These are phyloP conservation scores for Pythium phragmiticola DNA, from an alignment of 352 stramenopile genomes.

Conservation along the genomic window DNA sequence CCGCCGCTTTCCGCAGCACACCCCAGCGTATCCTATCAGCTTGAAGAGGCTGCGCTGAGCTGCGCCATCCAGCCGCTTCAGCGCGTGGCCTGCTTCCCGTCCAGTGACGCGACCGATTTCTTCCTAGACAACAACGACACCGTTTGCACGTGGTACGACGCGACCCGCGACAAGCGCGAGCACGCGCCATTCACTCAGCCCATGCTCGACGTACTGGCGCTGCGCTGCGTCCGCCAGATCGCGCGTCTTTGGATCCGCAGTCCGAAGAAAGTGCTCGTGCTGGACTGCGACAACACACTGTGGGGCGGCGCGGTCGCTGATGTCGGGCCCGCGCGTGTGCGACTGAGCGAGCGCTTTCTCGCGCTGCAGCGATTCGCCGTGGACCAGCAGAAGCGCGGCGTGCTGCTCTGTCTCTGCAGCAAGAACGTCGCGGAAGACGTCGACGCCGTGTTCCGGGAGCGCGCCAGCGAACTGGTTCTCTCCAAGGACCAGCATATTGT, in stretches of 20 bases:
- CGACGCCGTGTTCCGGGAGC: constrained; percentile 39
- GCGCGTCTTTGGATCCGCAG: constrained; percentile 34
- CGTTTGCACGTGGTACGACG: constrained; percentile 46
- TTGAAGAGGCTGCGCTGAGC: constrained; percentile 21
- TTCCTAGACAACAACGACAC: constrained; percentile 31
- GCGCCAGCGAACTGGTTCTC: constrained; percentile 48
- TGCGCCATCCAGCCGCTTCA: constrained; percentile 22
- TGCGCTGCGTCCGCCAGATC: constrained; percentile 50
- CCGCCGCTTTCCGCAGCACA: constrained; percentile 17
- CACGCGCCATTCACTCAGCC: constrained; percentile 65
- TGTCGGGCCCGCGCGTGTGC: constrained; percentile 37
- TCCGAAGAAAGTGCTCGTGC: constrained; percentile 68
- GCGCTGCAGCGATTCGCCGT: constrained; percentile 63
- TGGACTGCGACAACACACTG: constrained; percentile 79
- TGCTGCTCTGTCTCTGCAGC: constrained; percentile 67
- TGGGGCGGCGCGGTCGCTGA: constrained; percentile 69
- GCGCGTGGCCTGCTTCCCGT: constrained; percentile 32
- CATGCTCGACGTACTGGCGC: constrained; percentile 55
- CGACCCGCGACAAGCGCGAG: constrained; percentile 44
- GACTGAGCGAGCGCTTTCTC: constrained; percentile 42
- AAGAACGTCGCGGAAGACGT: constrained; percentile 70
- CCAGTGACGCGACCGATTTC: constrained; percentile 26
- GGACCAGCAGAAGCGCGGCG: constrained; percentile 38
- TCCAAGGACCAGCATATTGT: constrained; percentile 52
- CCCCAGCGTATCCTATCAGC: constrained; percentile 8